phyloP scores from a whole-genome alignment of 2,329 filamentous ascomycete species.

The Lachnum nothofagi region DNA sequence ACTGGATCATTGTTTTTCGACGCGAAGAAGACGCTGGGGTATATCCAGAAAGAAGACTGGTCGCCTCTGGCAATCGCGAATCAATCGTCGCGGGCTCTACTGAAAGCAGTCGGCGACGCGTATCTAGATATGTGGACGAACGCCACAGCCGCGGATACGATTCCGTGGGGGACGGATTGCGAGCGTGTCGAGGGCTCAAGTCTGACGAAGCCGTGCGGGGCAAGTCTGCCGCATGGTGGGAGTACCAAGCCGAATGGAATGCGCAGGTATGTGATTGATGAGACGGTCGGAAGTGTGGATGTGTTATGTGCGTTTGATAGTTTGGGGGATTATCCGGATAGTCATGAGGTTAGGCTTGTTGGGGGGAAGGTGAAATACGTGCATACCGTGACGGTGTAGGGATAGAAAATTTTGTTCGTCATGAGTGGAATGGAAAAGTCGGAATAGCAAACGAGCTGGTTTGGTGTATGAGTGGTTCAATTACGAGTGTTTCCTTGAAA shows the following conservation, averaged over 20 bases:
- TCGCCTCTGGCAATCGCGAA: background rate
- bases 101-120: slow-evolving; percentile 3
- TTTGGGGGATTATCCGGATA: slow-evolving; percentile 6
- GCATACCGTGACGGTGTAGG: slow-evolving; percentile 5
- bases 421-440: no score
- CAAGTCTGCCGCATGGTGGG: no score
- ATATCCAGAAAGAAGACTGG: slow-evolving; percentile 6
- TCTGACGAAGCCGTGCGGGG: no score
- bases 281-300: slow-evolving; percentile 1
- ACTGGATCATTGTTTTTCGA: slow-evolving; percentile 9
- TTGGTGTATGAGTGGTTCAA: no score
- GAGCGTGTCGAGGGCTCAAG: slow-evolving; percentile 4
- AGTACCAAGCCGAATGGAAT: background rate
- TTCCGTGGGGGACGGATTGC: slow-evolving; percentile 10
- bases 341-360: slow-evolving; percentile 13
- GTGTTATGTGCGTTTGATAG: slow-evolving; percentile 1
- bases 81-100: background rate
- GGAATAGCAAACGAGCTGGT: no score
- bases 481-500: no score
- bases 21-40: slow-evolving; percentile 1
- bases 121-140: slow-evolving; percentile 11
- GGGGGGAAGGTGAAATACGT: slow-evolving; percentile 14
- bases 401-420: no score
- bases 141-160: background rate
- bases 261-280: slow-evolving; percentile 8